Conservation (phyloP, 208 protist species). For the Vickermania ingenoplastis region DNA sequence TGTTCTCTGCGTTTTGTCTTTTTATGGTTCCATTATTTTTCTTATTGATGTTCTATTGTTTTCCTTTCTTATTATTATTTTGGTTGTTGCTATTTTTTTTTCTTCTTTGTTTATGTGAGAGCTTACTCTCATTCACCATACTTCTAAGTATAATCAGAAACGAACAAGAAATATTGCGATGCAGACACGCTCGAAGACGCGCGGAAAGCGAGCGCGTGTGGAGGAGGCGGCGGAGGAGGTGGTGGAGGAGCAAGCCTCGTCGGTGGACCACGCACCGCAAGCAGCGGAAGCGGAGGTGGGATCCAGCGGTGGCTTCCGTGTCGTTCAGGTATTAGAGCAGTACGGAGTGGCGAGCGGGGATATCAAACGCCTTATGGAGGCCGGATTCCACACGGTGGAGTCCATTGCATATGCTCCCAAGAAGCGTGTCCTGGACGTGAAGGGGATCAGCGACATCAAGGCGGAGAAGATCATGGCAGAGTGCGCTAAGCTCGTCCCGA, state of each 20-base stretch:
- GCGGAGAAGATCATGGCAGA: constrained; percentile 96
- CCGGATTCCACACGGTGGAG: constrained; percentile 95
- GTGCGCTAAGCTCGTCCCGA: constrained; percentile 93
- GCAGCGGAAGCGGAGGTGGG: constrained; percentile 27
- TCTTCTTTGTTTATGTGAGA: too few species aligned
- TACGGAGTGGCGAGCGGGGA: constrained; percentile 92
- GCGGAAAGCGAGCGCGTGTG: constrained; percentile 28
- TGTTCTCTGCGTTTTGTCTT: too few species aligned
- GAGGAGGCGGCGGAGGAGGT: constrained; percentile 26
- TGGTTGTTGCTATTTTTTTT: too few species aligned
- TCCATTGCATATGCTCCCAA: constrained; percentile 95
- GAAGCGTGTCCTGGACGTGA: constrained; percentile 94
- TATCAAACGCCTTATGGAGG: constrained; percentile 96
- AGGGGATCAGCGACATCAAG: constrained; percentile 98
- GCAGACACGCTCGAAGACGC: constrained; percentile 49
- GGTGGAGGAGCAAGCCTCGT: constrained; percentile 21
- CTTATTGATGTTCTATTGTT: too few species aligned
- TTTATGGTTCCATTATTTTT: too few species aligned
- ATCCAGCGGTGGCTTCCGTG: constrained; percentile 42
- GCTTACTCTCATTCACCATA: too few species aligned
- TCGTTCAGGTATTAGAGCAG: constrained; percentile 88
- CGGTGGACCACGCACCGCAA: constrained; percentile 4
- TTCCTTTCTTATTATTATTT: too few species aligned
- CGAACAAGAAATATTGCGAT: too few species aligned
- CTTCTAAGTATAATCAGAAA: too few species aligned